Evolutionary conservation across 2,329 filamentous ascomycete genomes (phyloP).

Genomic region (Penicillium sclerotigenum): DNA sequence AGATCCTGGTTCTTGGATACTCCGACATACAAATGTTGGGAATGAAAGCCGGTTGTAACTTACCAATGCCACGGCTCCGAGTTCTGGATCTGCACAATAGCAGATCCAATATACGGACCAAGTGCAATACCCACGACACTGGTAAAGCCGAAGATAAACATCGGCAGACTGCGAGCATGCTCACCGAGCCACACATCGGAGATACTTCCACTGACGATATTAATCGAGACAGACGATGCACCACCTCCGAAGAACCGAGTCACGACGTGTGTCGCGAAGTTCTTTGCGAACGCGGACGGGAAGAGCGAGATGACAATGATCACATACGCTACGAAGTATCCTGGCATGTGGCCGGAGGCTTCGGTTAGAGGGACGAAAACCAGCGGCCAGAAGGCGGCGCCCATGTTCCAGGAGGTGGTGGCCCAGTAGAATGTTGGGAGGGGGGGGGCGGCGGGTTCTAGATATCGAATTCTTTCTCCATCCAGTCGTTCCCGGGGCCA

Average conservation of each 20-base stretch:
- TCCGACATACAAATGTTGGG: no score
- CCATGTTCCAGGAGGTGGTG: conserved; percentile 36
- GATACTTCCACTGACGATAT: conserved; percentile 39
- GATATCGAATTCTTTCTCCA: conserved; percentile 30
- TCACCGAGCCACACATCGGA: conserved; percentile 40
- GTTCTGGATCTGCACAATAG: conserved; percentile 37
- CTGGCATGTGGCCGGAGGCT: conserved; percentile 44
- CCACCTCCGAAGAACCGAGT: conserved; percentile 47
- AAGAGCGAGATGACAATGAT: conserved; percentile 44
- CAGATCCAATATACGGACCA: conserved; percentile 45
- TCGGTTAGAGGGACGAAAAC: conserved; percentile 37
- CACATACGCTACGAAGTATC: conserved; percentile 45
- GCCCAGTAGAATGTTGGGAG: conserved; percentile 35
- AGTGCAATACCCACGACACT: conserved; percentile 45
- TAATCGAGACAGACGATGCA: conserved; percentile 44
- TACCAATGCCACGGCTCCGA: conserved; percentile 44
- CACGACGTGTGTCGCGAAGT: conserved; percentile 46
- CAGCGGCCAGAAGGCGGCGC: conserved; percentile 34
- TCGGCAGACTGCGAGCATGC: conserved; percentile 41
- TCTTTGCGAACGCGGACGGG: conserved; percentile 43
- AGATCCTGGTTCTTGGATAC: background rate
- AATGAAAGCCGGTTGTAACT: background rate
- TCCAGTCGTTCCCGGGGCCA: conserved; percentile 33
- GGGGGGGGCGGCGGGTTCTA: conserved; percentile 29
- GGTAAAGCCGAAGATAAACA: conserved; percentile 45